Evolutionary conservation across 768 basidiomycete species (phyloP).

Genomic region (Suillus brevipes): DNA sequence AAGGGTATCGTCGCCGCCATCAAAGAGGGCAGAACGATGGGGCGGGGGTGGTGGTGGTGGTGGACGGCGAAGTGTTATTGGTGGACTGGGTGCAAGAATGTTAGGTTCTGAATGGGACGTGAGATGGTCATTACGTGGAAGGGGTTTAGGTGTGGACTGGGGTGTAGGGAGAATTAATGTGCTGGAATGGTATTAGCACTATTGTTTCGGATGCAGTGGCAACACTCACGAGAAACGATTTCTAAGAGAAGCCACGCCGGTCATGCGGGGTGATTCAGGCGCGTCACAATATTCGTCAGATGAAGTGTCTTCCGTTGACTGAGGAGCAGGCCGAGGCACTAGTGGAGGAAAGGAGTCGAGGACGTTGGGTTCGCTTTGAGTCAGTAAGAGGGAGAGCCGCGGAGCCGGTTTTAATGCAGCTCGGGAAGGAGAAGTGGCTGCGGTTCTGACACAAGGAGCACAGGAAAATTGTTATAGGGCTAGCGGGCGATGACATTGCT

Average conservation of each 20-base stretch:
- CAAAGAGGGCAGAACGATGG: conserved; percentile 17
- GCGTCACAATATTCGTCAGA: neutral
- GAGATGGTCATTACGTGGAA: conserved; percentile 16
- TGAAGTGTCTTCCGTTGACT: neutral
- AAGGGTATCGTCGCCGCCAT: conserved; percentile 19
- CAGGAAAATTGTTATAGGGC: neutral
- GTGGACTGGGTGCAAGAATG: conserved; percentile 26
- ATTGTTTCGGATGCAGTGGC: conserved; percentile 19
- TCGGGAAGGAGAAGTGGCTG: conserved; percentile 16
- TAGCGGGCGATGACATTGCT: neutral
- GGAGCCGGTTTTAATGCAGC: conserved; percentile 18
- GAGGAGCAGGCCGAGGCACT: conserved; percentile 18
- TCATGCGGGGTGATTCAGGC: conserved; percentile 4
- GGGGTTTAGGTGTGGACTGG: conserved; percentile 20
- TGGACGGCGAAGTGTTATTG: conserved; percentile 19
- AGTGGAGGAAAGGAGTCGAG: conserved; percentile 15
- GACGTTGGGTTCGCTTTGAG: conserved; percentile 21
- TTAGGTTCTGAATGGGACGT: conserved; percentile 24
- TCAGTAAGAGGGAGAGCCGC: conserved; percentile 18
- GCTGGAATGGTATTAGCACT: conserved; percentile 8
- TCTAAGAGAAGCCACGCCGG: conserved; percentile 43
- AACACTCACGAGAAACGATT: conserved; percentile 51
- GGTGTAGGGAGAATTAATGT: conserved; percentile 39
- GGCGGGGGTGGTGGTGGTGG: conserved; percentile 17
- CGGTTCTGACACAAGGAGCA: conserved; percentile 15